phyloP scores from a whole-genome alignment of 306 rosid species.

The Fragaria ananassa region DNA sequence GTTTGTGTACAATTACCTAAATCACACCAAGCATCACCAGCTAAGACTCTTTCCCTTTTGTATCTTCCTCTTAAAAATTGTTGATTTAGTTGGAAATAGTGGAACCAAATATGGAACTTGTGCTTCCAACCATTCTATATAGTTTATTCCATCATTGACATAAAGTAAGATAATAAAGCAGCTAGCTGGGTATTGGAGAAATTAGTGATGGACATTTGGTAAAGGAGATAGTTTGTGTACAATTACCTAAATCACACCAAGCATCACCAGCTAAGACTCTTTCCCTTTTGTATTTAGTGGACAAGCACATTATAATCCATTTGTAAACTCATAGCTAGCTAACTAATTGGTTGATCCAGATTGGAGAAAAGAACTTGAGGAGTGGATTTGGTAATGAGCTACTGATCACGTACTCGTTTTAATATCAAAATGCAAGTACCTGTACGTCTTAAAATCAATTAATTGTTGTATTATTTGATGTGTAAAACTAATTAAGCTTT shows the following conservation, averaged over 20 bases:
- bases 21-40: slow-evolving; percentile 32
- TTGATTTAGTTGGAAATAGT: slow-evolving; percentile 9
- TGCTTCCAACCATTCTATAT: slow-evolving; percentile 16
- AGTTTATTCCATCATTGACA: slow-evolving; percentile 14
- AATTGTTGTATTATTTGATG: too few species aligned
- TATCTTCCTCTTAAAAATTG: neutral
- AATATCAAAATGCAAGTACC: neutral
- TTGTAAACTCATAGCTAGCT: neutral
- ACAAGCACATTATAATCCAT: slow-evolving; percentile 29
- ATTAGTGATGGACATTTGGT: slow-evolving; percentile 32
- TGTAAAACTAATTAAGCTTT: too few species aligned
- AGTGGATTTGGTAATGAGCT: slow-evolving; percentile 3
- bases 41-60: slow-evolving; percentile 25
- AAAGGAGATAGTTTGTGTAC: slow-evolving; percentile 33
- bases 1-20: slow-evolving; percentile 38
- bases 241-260: slow-evolving; percentile 41
- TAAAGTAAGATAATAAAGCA: slow-evolving; percentile 18
- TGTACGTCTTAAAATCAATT: neutral
- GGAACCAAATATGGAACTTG: slow-evolving; percentile 18
- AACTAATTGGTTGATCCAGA: neutral
- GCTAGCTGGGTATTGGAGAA: slow-evolving; percentile 9
- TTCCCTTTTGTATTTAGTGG: slow-evolving; percentile 24
- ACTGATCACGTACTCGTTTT: neutral
- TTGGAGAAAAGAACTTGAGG: neutral
- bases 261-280: slow-evolving; percentile 24